Conservation (phyloP, 2,329 filamentous ascomycete species). For the Catunica adiposa region DNA sequence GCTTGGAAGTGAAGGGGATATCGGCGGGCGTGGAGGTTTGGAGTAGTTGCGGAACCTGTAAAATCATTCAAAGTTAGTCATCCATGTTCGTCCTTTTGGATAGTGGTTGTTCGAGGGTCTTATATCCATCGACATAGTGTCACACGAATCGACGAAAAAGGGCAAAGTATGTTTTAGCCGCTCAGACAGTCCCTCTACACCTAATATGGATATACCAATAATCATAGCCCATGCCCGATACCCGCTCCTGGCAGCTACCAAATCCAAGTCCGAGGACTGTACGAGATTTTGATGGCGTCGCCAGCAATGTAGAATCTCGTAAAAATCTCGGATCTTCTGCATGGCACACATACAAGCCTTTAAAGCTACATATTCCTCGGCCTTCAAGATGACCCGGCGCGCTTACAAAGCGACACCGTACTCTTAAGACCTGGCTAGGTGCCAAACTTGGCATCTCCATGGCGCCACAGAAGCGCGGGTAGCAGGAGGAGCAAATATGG, state of each 20-base stretch:
- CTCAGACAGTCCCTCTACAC: not conserved
- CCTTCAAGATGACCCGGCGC: not conserved
- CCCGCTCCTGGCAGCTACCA: not conserved
- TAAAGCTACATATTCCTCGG: not conserved
- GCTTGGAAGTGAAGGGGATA: slow-evolving; percentile 33
- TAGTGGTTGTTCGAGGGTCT: not conserved
- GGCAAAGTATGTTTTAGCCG: slow-evolving; percentile 1
- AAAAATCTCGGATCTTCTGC: not conserved
- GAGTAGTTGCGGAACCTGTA: slow-evolving; percentile 38
- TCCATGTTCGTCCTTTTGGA: not conserved
- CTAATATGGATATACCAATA: not conserved
- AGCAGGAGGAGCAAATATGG: not conserved
- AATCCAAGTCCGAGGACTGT: not conserved
- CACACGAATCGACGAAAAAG: slow-evolving; percentile 1
- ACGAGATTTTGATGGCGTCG: too few relatives aligned
- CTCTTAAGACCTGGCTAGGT: not conserved
- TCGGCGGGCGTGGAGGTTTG: slow-evolving; percentile 28
- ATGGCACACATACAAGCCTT: too few relatives aligned
- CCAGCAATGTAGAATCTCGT: too few relatives aligned
- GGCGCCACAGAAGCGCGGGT: not conserved
- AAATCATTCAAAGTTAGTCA: too few relatives aligned
- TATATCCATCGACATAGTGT: not conserved
- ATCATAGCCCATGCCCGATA: not conserved
- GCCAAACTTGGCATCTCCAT: not conserved
- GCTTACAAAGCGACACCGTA: not conserved